Conservation (phyloP, 768 basidiomycete genomes). For the Mycena vitilis region DNA sequence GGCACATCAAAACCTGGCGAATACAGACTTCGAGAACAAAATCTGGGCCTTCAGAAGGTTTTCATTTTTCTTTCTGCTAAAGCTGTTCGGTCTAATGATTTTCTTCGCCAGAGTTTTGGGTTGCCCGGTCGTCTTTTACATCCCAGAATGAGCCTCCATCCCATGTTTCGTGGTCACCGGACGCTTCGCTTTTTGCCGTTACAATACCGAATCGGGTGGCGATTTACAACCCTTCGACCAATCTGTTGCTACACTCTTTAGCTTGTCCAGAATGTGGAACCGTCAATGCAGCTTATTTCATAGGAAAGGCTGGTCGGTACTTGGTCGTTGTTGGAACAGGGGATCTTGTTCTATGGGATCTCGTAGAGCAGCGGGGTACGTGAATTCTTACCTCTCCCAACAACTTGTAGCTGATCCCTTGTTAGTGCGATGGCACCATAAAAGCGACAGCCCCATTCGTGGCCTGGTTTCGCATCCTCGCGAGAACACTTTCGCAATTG, state of each 20-base stretch:
- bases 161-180: slow-evolving; percentile 82
- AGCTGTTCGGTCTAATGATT: slow-evolving; percentile 7
- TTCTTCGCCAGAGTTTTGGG: slow-evolving; percentile 74
- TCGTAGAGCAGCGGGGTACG: slow-evolving; percentile 72
- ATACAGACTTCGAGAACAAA: slow-evolving; percentile 60
- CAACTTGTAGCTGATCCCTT: slow-evolving; percentile 6
- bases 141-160: slow-evolving; percentile 78
- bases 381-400: slow-evolving; percentile 22
- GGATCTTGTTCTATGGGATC: slow-evolving; percentile 78
- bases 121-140: slow-evolving; percentile 75
- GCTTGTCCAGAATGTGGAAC: slow-evolving; percentile 64
- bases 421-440: slow-evolving; percentile 72
- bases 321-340: slow-evolving; percentile 63
- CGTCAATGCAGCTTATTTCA: slow-evolving; percentile 65
- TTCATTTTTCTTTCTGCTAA: not conserved
- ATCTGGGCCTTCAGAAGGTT: slow-evolving; percentile 65
- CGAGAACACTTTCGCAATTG: slow-evolving; percentile 69
- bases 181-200: slow-evolving; percentile 87
- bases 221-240: slow-evolving; percentile 79
- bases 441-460: slow-evolving; percentile 50
- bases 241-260: slow-evolving; percentile 68
- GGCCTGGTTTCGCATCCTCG: slow-evolving; percentile 66
- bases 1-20: slow-evolving; percentile 85
- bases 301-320: slow-evolving; percentile 79
- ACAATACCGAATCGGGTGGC: slow-evolving; percentile 74